Evolutionary conservation across 2,329 filamentous ascomycete species (phyloP), one percentile per base, ranked within the genome.

Genomic region (Monosporascus sp.): DNA sequence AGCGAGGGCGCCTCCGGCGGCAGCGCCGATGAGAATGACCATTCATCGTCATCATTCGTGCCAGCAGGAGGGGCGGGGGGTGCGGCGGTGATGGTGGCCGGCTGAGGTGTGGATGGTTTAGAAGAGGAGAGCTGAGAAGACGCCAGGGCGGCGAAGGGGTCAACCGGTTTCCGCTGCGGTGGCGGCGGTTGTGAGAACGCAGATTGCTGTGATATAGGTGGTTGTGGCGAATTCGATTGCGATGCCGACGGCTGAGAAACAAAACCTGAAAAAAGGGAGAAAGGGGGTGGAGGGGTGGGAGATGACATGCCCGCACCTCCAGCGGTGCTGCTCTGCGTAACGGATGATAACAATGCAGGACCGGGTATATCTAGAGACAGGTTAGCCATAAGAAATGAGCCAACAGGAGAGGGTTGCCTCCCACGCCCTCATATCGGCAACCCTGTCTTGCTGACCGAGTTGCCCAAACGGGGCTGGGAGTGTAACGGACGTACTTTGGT

Each of bases 1-100:
- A 83, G 78, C 19, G 76, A 65, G 50, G 74, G 65, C 17, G 71
- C 57, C 56, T 82, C 77, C 2, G 77, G 71, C 27, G 93, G 93
- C 16, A 97, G 78, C 0, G 93, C 87, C 0, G 93, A 97, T 3
- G 89, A 85, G 69, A 97, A 97, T 24, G 85, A 88, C 92, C 93
- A 97, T 65, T 97, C 93, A 59, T 97, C 93, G 49, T 97, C 93
- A 46, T 89, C 84, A 49, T 75, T 76, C 7, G 73, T 65, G 8
- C 63, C 59, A 3, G 67, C 56, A 0, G 64, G 58, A 8, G 67
- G 60, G 4, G 63, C 48, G 9, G 62, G 56, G 20, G 51, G 17
- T 5, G 57, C 49, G 16, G 55, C 52, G 6, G 53, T 24, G 20
- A 37, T 24, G 8, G 62, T 55, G 1, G 65, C 40, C 1, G 70